Evolutionary conservation across 2,329 filamentous ascomycete species (phyloP), one percentile per base, ranked within the genome.

Genomic region (Fusarium caatingaense): DNA sequence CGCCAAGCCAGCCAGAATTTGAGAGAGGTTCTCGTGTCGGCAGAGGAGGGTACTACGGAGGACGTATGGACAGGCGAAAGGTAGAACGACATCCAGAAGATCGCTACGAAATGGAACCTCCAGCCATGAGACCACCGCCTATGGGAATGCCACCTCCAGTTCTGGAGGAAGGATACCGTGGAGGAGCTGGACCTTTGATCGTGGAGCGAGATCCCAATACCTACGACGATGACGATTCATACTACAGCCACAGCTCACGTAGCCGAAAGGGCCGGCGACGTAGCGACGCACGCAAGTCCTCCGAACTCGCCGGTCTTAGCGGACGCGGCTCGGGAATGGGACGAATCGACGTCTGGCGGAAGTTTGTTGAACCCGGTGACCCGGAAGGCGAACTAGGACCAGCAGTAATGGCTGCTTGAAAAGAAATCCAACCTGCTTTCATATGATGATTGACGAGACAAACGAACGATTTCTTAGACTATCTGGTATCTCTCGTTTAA

Each of bases 1-100:
- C 69, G 8, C 71, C 78, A 27, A 69, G 78, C 30, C 69, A 68
- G 34, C 60, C 60, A 32, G 62, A 72, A 32, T 64, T 73, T 23
- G 80, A 77, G 23, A 74, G 72, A 41, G 66, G 54, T 44, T 50
- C 56, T 20, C 51, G 63, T 11, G 49, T 78, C 8, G 75, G 76
- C 13, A 57, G 78, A 13, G 74, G 76, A 12, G 81, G 83, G 57
- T 87, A 87, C 69, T 79, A 83, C 40, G 79, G 78, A 11, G 79
- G 76, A 20, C 85, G 85, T 6, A 79, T 85, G 73, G 85, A 87
- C 59, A 81, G 82, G 46, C 83, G 85, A 23, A 80, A 86, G 12
- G 86, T 85, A 6, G 84, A 84, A 42, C 81, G 86, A 12, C 84
- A 87, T 64, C 79, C 84, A 20, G 85, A 85, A 54, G 78, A 77